Percentiles rank a stretch among this genome's conserved stretches.
These are phyloP conservation scores for Eudorina sp. DNA, from an alignment of 139 green algal genomes.

Conservation along the genomic window DNA sequence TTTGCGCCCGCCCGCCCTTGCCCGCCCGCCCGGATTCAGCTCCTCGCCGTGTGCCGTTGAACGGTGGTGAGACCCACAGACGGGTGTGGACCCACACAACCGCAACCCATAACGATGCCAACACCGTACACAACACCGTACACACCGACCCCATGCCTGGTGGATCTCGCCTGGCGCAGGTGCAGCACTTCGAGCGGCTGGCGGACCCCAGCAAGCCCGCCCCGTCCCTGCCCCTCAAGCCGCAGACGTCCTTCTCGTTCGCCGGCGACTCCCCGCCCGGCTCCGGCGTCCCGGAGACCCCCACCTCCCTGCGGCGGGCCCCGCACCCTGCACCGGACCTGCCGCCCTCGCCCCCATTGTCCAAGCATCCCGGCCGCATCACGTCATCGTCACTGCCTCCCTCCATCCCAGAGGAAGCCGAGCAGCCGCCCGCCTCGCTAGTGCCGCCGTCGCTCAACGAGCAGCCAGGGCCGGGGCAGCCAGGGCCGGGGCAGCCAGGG, in stretches of 20 bases:
- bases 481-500: background rate
- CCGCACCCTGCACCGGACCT: background rate
- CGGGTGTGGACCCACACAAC: too few relatives aligned
- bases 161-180: too few relatives aligned
- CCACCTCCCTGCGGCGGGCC: background rate
- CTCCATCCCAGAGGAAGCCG: background rate
- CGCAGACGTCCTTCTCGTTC: slow-evolving; percentile 40
- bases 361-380: too few relatives aligned
- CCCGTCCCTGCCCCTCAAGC: too few relatives aligned
- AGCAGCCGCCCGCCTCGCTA: background rate
- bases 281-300: background rate
- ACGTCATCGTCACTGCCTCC: too few relatives aligned
- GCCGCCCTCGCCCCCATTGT: background rate
- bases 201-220: background rate
- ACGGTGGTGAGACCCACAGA: too few relatives aligned
- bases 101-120: too few relatives aligned
- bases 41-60: too few relatives aligned
- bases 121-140: too few relatives aligned
- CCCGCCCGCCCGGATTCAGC: too few relatives aligned
- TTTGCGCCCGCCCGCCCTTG: too few relatives aligned
- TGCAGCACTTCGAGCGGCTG: slow-evolving; percentile 50
- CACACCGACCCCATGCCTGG: too few relatives aligned
- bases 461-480: background rate
- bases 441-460: background rate
- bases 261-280: background rate